Percentiles rank a stretch among this genome's conserved stretches.
phyloP scores from a whole-genome alignment of 2,329 filamentous ascomycete genomes.

The Epichloe hybrida region DNA sequence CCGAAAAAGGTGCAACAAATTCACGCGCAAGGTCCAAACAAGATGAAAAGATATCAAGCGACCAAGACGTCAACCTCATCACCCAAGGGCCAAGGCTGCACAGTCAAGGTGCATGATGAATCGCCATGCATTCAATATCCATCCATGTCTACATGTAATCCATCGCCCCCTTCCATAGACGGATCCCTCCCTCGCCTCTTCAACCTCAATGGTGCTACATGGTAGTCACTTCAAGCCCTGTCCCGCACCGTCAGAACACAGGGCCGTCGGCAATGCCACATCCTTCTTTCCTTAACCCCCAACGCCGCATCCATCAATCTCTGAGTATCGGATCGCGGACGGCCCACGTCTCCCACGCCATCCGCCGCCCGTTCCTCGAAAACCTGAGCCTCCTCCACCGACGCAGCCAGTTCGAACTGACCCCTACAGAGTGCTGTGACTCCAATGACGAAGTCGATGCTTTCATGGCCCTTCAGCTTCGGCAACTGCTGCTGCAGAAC shows the following conservation, averaged over 20 bases:
- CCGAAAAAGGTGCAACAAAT: too few species aligned
- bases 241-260: conserved; percentile 36
- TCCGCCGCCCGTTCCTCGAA: conserved; percentile 17
- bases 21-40: too few species aligned
- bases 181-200: too few species aligned
- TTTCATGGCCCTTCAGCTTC: conserved; percentile 42
- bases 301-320: conserved; percentile 44
- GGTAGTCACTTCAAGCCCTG: neutral
- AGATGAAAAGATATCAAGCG: too few species aligned
- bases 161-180: too few species aligned
- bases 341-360: conserved; percentile 12
- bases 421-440: conserved; percentile 66
- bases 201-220: neutral
- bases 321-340: conserved; percentile 39
- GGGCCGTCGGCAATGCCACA: conserved; percentile 50
- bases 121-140: too few species aligned
- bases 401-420: conserved; percentile 68
- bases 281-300: conserved; percentile 44
- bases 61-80: too few species aligned
- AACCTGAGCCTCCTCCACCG: conserved; percentile 62
- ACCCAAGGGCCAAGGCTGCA: too few species aligned
- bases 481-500: conserved; percentile 64
- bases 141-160: too few species aligned
- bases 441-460: conserved; percentile 50
- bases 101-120: too few species aligned